phyloP scores from a whole-genome alignment of 495 filamentous ascomycete genomes.

The Cercophora newfieldiana region DNA sequence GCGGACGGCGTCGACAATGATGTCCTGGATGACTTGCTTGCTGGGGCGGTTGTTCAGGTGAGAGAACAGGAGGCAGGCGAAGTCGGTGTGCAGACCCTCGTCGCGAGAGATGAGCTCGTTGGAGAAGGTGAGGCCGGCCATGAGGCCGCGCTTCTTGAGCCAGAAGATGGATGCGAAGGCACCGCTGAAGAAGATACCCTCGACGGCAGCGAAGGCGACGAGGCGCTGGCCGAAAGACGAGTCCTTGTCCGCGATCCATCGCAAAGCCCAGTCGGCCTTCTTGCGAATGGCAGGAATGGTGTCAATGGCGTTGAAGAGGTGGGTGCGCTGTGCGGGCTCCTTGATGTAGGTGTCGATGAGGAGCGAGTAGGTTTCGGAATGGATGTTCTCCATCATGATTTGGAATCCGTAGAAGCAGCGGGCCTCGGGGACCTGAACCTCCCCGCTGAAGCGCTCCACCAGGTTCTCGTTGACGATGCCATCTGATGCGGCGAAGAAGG shows the following conservation, averaged over 20 bases:
- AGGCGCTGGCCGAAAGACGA: slow-evolving; percentile 95
- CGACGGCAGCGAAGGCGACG: slow-evolving; percentile 95
- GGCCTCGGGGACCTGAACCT: slow-evolving; percentile 96
- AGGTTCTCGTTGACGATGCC: slow-evolving; percentile 99
- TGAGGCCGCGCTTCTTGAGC: slow-evolving; percentile 99
- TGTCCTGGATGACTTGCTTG: slow-evolving; percentile 74
- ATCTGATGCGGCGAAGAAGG: slow-evolving; percentile 99
- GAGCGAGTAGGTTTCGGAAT: slow-evolving; percentile 98
- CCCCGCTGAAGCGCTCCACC: slow-evolving; percentile 93
- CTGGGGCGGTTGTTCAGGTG: slow-evolving; percentile 89
- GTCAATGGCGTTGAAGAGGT: slow-evolving; percentile 98
- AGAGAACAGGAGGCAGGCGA: slow-evolving; percentile 93
- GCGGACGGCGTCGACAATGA: slow-evolving; percentile 89
- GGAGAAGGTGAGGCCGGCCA: slow-evolving; percentile 97
- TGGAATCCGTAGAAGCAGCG: slow-evolving; percentile 99
- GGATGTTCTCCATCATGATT: slow-evolving; percentile 99
- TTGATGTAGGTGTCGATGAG: slow-evolving; percentile 99
- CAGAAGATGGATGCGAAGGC: slow-evolving; percentile 99
- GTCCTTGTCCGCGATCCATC: slow-evolving; percentile 88
- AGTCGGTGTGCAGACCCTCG: slow-evolving; percentile 99
- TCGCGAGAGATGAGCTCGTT: slow-evolving; percentile 99
- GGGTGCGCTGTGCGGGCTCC: slow-evolving; percentile 91
- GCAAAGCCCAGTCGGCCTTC: slow-evolving; percentile 97
- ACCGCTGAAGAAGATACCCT: slow-evolving; percentile 99
- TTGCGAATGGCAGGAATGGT: slow-evolving; percentile 92